Conservation (phyloP, 176 grass and related monocot species). For the Hordeum vulgare region MorexV3_pseudomolecules_assembly NC_058520.1:401020778-401021277, state of each 20-base stretch:
- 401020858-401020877: slow-evolving; percentile 71
- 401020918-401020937: slow-evolving; percentile 88
- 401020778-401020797: slow-evolving; percentile 41
- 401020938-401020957: slow-evolving; percentile 54
- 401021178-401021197: background rate
- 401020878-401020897: slow-evolving; percentile 84
- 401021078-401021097: slow-evolving; percentile 18
- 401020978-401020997: slow-evolving; percentile 47
- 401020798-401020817: slow-evolving; percentile 87
- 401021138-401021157: background rate
- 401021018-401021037: slow-evolving; percentile 48
- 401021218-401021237: slow-evolving; percentile 1
- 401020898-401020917: slow-evolving; percentile 65
- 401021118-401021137: background rate
- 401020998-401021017: slow-evolving; percentile 76
- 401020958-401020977: slow-evolving; percentile 21
- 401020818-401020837: slow-evolving; percentile 86
- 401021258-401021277: slow-evolving; percentile 12
- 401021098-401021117: slow-evolving; percentile 5
- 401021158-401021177: background rate
- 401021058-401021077: slow-evolving; percentile 53
- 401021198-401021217: slow-evolving; percentile 5
- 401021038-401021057: slow-evolving; percentile 64
- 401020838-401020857: slow-evolving; percentile 78
- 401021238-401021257: slow-evolving; percentile 16